Conservation (phyloP, 2,329 filamentous ascomycete genomes). For the Epichloe uncinata region DNA sequence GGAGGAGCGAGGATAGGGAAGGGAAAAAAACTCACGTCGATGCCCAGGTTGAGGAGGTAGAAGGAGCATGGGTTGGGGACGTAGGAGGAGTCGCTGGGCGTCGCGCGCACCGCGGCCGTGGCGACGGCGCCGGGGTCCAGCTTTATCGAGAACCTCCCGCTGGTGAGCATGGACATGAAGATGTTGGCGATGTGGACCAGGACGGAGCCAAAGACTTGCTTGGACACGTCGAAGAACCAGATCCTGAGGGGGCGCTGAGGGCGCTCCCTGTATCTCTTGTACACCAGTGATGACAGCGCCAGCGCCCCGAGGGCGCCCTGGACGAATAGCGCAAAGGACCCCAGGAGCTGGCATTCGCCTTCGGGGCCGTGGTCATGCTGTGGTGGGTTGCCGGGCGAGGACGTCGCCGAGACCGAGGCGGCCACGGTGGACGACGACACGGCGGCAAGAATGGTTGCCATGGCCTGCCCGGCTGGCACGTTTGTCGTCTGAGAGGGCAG, state of each 20-base stretch:
- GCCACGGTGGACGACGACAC: slow-evolving; percentile 9
- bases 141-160: slow-evolving; percentile 63
- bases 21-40: slow-evolving; percentile 93
- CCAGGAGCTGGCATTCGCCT: slow-evolving; percentile 77
- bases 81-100: slow-evolving; percentile 42
- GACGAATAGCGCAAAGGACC: slow-evolving; percentile 80
- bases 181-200: slow-evolving; percentile 87
- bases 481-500: slow-evolving; percentile 5
- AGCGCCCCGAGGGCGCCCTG: slow-evolving; percentile 76
- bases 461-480: slow-evolving; percentile 2
- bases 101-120: slow-evolving; percentile 20
- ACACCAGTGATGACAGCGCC: slow-evolving; percentile 76
- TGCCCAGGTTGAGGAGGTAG: slow-evolving; percentile 84
- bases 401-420: slow-evolving; percentile 16
- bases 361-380: slow-evolving; percentile 32
- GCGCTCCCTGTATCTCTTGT: slow-evolving; percentile 83
- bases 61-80: slow-evolving; percentile 91
- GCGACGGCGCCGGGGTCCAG: slow-evolving; percentile 29
- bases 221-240: slow-evolving; percentile 95
- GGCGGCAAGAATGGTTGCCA: slow-evolving; percentile 7
- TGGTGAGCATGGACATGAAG: slow-evolving; percentile 92
- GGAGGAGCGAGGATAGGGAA: too few relatives aligned
- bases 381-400: slow-evolving; percentile 11
- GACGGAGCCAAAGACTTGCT: slow-evolving; percentile 90
- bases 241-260: slow-evolving; percentile 89